Evolutionary conservation across 225 moss, liverwort and hornwort genomes (phyloP), one percentile per base, ranked within the genome.

Genomic region (Bryoerythrophyllum caledonicum): DNA sequence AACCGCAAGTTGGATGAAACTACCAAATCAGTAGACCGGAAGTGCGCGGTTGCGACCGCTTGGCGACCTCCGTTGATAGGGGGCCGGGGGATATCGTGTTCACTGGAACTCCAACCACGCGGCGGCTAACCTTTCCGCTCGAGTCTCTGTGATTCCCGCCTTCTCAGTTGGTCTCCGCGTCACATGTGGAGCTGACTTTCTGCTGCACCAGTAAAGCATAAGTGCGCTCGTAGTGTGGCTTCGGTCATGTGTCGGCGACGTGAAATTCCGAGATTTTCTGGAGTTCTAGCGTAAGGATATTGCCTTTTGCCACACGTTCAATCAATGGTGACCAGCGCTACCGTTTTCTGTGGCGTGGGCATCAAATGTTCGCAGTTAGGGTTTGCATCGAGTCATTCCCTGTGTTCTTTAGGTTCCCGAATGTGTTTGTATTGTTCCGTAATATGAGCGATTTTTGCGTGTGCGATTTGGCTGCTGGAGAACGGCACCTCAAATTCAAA

Each of bases 191-290:
- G 54, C 48, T 26, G 30, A 38, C 2, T 27, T 16, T 20, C 15
- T 17, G 7, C 35, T 1, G 28, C 19, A 52, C 60, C 10, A 15
- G 3, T 27, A 9, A 25, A 66, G 59, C 35, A 12, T 16, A 55
- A 55, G 2, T 17, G 60, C 17, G 60, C 15, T 30, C 38, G 16
- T 59, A 30, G 1, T 26, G 14, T 59, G 28, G 23, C 1, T 27
- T 24, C 3, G 25, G 49, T 10, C 12, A 26, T 8, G 28, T 37
- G 78, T 79, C 73, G 73, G 78, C 58, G 60, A 38, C 38, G 16
- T 10, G 78, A 26, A 57, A 38, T 51, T 57, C 10, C 14, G 8
- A 37, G 13, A 28, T 6, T 20, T 51, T 19, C 59, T 4, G 7
- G 4, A 2, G 32, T 58, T 24, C 24, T 19, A 21, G 21, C 21